Conservation (phyloP, 306 rosid genomes). For the Hylodesmum podocarpum region DNA sequence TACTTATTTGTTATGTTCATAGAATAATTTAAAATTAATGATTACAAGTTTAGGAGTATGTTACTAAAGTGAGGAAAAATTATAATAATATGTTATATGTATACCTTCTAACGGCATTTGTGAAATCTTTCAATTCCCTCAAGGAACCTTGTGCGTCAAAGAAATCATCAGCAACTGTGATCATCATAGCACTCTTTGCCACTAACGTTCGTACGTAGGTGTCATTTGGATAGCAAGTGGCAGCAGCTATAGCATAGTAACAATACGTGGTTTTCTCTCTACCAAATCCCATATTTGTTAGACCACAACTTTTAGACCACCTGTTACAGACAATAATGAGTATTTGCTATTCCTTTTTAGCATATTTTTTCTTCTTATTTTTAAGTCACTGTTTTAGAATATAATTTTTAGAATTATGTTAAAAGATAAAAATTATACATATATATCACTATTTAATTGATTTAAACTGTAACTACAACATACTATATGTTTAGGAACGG, state of each 20-base stretch:
- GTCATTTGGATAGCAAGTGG: conserved; percentile 3
- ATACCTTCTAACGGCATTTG: conserved; percentile 29
- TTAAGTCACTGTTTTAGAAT: too few species aligned
- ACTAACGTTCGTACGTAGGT: conserved; percentile 18
- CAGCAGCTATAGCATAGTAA: conserved; percentile 44
- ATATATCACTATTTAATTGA: too few species aligned
- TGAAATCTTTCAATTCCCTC: conserved; percentile 31
- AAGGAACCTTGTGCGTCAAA: conserved; percentile 44
- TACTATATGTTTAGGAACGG: too few species aligned
- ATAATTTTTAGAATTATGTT: background rate
- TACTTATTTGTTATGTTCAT: too few species aligned
- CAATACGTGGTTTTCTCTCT: conserved; percentile 49
- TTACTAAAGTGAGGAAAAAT: background rate
- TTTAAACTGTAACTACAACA: too few species aligned
- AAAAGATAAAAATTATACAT: background rate
- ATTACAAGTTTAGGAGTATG: background rate
- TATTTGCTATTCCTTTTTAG: too few species aligned
- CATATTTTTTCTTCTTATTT: too few species aligned
- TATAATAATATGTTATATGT: background rate
- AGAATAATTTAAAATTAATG: too few species aligned
- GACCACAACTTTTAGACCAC: conserved; percentile 43
- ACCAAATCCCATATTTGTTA: conserved; percentile 43
- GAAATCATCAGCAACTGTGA: conserved; percentile 55
- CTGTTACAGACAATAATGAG: too few species aligned
- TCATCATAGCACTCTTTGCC: conserved; percentile 42